Conservation (phyloP, 768 basidiomycete species). For the Tubosaeta brunneosetosa region DNA sequence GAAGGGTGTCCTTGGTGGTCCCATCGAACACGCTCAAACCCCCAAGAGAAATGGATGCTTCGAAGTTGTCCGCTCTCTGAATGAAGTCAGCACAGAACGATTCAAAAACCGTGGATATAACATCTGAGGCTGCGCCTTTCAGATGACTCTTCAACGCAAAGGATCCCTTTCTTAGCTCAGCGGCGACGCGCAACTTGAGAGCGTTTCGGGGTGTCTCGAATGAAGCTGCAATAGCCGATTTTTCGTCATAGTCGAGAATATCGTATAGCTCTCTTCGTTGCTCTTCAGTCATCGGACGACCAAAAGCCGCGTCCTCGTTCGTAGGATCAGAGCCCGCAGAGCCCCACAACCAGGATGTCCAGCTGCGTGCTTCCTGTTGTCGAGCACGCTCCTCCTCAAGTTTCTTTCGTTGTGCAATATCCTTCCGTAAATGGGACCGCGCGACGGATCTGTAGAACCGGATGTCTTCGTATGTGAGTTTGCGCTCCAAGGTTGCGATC, state of each 20-base stretch:
- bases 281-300: slow-evolving; percentile 77
- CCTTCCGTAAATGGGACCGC: slow-evolving; percentile 81
- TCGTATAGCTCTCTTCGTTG: slow-evolving; percentile 88
- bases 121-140: slow-evolving; percentile 56
- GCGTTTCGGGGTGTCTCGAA: slow-evolving; percentile 76
- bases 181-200: slow-evolving; percentile 66
- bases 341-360: slow-evolving; percentile 84
- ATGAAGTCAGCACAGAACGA: slow-evolving; percentile 77
- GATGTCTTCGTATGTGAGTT: slow-evolving; percentile 90
- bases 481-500: slow-evolving; percentile 68
- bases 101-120: slow-evolving; percentile 86
- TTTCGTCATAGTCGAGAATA: slow-evolving; percentile 89
- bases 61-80: slow-evolving; percentile 84
- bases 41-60: slow-evolving; percentile 78
- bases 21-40: slow-evolving; percentile 89
- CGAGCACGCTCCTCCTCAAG: slow-evolving; percentile 64
- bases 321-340: slow-evolving; percentile 38
- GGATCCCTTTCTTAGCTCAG: slow-evolving; percentile 82
- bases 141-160: slow-evolving; percentile 79
- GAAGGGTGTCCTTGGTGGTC: slow-evolving; percentile 73
- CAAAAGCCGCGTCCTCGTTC: slow-evolving; percentile 53
- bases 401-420: slow-evolving; percentile 63
- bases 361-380: slow-evolving; percentile 49
- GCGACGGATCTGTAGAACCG: slow-evolving; percentile 97
- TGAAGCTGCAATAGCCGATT: slow-evolving; percentile 61